Evolutionary conservation across 1,284 basidiomycete species (phyloP), one percentile per base, ranked within the genome.

Genomic region (Pisolithus thermaeus): DNA sequence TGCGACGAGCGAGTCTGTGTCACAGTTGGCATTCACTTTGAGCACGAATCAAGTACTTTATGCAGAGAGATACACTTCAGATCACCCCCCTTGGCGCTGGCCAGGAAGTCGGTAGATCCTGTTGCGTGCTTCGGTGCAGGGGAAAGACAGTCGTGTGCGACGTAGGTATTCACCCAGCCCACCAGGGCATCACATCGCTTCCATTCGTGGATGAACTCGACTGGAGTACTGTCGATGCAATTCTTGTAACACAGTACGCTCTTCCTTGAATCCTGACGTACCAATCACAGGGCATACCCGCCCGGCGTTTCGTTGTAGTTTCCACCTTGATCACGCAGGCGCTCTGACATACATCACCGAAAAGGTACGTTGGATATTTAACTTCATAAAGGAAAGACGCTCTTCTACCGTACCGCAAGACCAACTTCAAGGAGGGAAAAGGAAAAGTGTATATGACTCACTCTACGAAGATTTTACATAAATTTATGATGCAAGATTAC

Each of bases 361-460:
- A 73, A 97, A 97, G 78, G 92, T 89, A 48, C 43, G 72, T 49
- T 37, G 38, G 41, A 3, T 39, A 20, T 36, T 39, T 40, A 20
- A 40, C n/a, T 32, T 7, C 28, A 28, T 25, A 35, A 44, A 18
- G 5, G 3, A 38, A 54, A 25, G 52, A 35, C 48, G 43, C 7
- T 41, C 20, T 48, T 16, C 47, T 35, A 46, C 28, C n/a, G 37
- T 47, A 52, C 51, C 47, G 14, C 60, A 12, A 95, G 91, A 97
- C 92, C 11, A 95, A 94, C 67, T 96, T 96, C 67, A 78, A 82
- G 61, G 91, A 95, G 63, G 92, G 92, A 3, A 90, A 88, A 54
- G 92, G 92, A 20, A 94, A 94, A 63, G 90, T 97, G 30, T 98
- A 97, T 73, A 98, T 98, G 95, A 97, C 95, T 1, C 92, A 97